Base-by-base conservation (phyloP, 2,329 filamentous ascomycete species). In the Aspergillus sp. region DNA sequence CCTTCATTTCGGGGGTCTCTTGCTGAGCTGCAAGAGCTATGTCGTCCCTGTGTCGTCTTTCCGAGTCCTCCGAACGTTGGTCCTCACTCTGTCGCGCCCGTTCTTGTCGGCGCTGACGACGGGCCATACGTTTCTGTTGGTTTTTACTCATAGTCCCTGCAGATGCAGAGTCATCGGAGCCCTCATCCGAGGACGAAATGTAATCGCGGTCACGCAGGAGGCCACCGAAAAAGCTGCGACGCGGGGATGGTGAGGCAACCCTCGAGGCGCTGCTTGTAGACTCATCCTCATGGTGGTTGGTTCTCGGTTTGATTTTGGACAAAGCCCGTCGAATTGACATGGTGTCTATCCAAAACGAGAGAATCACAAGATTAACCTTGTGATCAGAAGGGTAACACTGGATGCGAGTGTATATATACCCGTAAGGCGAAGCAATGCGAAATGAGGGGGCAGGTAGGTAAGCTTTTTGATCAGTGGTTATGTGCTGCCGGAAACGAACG, bases 1-100 rank as follows among this genome's bases (percentile, higher is more conserved):
- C 71, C 57, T 72, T 76, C 68, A 81, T 79, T 49, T 82, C 80
- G 2, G 75, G 67, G 0, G 80, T 80, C 62, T 84, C 76, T 47
- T 79, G 75, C 20, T 70, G 69, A 9, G 65, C 63, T 0, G 80
- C 78, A 65, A 72, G 64, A 9, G 55, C 56, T 13, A 65, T 52
- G 66, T 75, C 62, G 60, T 74, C 66, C 53, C 70, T 64, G 45
- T 64, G 65, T 44, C 61, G 64, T 46, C 64, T 66, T 46, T 71
- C 68, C 10, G 66, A 68, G 12, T 56, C 54, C 39, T 70, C 67
- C 17, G 68, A 67, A 41, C 65, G 63, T n/a, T 66, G 63, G 49
- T 74, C 71, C 49, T 71, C 67, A 50, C 69, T 74, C 41, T 72
- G 60, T 7, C 71, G 68, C 30, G 64, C 68, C 7, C 62, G 64